Base-by-base conservation (phyloP, 768 basidiomycete species). In the Collybia sp. region DNA sequence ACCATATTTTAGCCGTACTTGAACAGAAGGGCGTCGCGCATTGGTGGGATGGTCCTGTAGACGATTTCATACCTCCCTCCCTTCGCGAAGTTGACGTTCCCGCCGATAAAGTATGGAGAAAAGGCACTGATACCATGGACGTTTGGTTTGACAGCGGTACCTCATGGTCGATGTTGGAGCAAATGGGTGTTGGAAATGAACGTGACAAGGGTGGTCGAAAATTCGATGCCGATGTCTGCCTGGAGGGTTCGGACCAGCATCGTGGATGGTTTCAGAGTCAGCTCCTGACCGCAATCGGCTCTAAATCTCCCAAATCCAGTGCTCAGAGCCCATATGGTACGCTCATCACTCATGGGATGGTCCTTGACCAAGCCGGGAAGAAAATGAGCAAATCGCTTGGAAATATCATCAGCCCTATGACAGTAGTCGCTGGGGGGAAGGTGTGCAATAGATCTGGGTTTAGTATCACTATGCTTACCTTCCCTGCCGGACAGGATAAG, bases 261-360 rank as follows among this genome's bases (percentile, higher is more conserved):
- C 85, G 95, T 6, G 95, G 95, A 8, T 99, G 95, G 95, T 99
- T 99, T 72, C 96, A 99, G 65, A 94, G 92, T 47, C 87, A 91
- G 53, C 67, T 99, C 19, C 69, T 99, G 40, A 98, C 96, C 3
- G 78, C 82, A 9, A 67, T 95, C 15, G 80, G 81, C 2, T 69
- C 79, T 15, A 64, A 69, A 2, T 53, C 64, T 8, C 48, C 60
- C 10, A 49, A 57, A 16, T 53, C 55, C 47, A 61, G 48, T 35
- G 54, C 81, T 10, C 48, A 56, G 34, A 73, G 59, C 51, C 73
- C 95, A 10, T 99, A 93, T 60, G 73, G 73, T 33, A 72, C 82
- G 4, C 65, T 99, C 48, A 85, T 99, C 53, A 98, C 95, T 1
- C 95, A 99, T 60, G 96, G 95, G 0, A 95, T 99, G 83, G 90